phyloP scores from a whole-genome alignment of 805 yeast species.

The Debaryomyces hansenii region DNA sequence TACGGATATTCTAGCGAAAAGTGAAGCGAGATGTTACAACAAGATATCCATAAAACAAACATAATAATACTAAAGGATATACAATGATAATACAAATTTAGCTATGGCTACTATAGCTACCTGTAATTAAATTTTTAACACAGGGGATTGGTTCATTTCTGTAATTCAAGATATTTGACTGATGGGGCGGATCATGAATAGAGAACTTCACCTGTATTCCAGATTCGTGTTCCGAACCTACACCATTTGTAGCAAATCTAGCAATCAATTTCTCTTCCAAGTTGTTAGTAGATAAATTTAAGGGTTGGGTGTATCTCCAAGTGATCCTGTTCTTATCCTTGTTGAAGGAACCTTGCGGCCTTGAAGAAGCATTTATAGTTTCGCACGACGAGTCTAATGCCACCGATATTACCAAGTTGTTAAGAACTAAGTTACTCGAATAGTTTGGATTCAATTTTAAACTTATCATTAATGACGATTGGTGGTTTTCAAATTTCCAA shows the following conservation, averaged over 20 bases:
- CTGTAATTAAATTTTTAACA: conserved; percentile 48
- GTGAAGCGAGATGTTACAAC: too few relatives aligned
- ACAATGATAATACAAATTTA: background rate
- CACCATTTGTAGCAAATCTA: conserved; percentile 75
- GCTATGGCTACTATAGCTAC: conserved; percentile 46
- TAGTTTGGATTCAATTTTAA: conserved; percentile 56
- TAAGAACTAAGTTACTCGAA: conserved; percentile 40
- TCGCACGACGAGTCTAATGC: conserved; percentile 59
- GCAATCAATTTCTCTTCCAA: conserved; percentile 76
- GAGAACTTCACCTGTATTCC: conserved; percentile 73
- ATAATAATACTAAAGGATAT: too few relatives aligned
- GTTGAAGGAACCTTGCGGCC: conserved; percentile 90
- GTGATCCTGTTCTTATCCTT: conserved; percentile 83
- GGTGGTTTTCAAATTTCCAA: conserved; percentile 86
- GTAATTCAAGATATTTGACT: conserved; percentile 35
- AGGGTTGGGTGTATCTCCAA: conserved; percentile 63
- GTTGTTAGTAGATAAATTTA: conserved; percentile 32
- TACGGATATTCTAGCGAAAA: too few relatives aligned
- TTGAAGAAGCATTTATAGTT: conserved; percentile 74
- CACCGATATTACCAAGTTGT: conserved; percentile 63
- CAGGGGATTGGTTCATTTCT: conserved; percentile 43
- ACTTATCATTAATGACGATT: conserved; percentile 81
- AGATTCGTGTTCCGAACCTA: conserved; percentile 67
- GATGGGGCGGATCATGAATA: conserved; percentile 45
- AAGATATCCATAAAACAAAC: too few relatives aligned